These are phyloP conservation scores for Mariannaea sp. DNA, from an alignment of 2,329 filamentous ascomycete genomes.

Conservation along the genomic window DNA sequence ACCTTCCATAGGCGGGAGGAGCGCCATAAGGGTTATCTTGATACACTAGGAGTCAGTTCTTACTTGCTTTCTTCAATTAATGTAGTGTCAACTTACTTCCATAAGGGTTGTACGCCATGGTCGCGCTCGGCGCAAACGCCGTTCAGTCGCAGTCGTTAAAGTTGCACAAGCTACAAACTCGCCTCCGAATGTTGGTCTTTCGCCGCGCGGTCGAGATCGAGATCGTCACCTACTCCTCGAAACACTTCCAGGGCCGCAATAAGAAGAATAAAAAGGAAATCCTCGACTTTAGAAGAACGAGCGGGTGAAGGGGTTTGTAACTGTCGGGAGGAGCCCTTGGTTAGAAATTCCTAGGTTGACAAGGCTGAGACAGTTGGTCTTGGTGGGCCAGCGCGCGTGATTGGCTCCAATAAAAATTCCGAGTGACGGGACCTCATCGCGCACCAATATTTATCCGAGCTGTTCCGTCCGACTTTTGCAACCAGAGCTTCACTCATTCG, in stretches of 20 bases:
- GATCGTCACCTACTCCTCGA: neutral
- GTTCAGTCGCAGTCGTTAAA: constrained; percentile 21
- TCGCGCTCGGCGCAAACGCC: constrained; percentile 24
- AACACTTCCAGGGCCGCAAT: too few relatives aligned
- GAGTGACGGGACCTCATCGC: constrained; percentile 22
- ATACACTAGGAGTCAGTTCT: constrained; percentile 14
- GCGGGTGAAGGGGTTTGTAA: neutral
- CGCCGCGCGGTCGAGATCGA: neutral
- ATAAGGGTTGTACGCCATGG: constrained; percentile 65
- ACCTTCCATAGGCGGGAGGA: constrained; percentile 74
- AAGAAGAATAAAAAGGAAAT: neutral
- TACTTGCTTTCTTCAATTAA: neutral
- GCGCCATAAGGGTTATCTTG: constrained; percentile 68
- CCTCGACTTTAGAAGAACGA: neutral
- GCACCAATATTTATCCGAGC: constrained; percentile 42
- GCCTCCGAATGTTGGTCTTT: neutral
- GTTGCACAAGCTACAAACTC: constrained; percentile 1
- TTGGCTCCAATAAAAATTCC: constrained; percentile 23
- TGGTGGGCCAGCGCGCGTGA: constrained; percentile 27
- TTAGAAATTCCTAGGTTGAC: constrained; percentile 28
- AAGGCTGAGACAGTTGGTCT: constrained; percentile 34
- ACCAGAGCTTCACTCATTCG: constrained; percentile 9
- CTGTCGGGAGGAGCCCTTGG: constrained; percentile 18
- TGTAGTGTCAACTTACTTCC: constrained; percentile 49
- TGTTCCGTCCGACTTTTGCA: constrained; percentile 35